phyloP scores from a whole-genome alignment of 78 protist genomes.

The Dictyostelium discoideum region dicty_2.7 NC_007089.4:5733001-5733500 shows the following conservation, averaged over 20 bases:
- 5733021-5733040: background rate
- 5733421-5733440: constrained; percentile 3
- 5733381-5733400: constrained; percentile 43
- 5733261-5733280: background rate
- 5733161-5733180: background rate
- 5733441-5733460: constrained; percentile 72
- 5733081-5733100: background rate
- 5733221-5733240: background rate
- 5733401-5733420: constrained; percentile 51
- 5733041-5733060: background rate
- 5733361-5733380: constrained; percentile 58
- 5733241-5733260: background rate
- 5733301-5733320: constrained; percentile 56
- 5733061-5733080: background rate
- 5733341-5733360: constrained; percentile 59
- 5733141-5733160: background rate
- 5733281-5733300: background rate
- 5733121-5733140: background rate
- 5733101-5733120: background rate
- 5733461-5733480: constrained; percentile 85
- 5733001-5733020: background rate
- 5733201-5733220: background rate
- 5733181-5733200: background rate
- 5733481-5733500: constrained; percentile 57
- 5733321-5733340: constrained; percentile 54